Conservation (phyloP, 1,139 yeast species). For the Zygosaccharomyces pseudobailii region DNA sequence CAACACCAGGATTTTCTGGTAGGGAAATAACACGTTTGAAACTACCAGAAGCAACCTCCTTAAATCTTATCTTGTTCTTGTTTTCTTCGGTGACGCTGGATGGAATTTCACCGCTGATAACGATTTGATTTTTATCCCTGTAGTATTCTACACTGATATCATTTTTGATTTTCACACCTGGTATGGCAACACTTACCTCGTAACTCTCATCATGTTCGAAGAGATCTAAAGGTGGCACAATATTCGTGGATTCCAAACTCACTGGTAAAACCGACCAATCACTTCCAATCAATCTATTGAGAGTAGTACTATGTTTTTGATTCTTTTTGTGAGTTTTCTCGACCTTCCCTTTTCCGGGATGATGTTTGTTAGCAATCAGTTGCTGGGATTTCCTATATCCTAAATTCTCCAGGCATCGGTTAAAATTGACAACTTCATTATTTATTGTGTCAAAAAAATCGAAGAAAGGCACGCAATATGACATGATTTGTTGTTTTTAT, state of each 20-base stretch:
- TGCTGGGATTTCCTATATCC: conserved; percentile 18
- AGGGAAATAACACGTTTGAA: conserved; percentile 39
- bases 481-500: conserved; percentile 22
- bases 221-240: conserved; percentile 41
- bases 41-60: conserved; percentile 39
- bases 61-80: conserved; percentile 32
- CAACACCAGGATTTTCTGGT: conserved; percentile 37
- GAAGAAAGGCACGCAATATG: conserved; percentile 40
- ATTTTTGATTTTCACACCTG: conserved; percentile 40
- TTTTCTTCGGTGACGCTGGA: conserved; percentile 20
- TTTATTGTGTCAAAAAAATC: conserved; percentile 40
- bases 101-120: conserved; percentile 38
- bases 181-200: conserved; percentile 38
- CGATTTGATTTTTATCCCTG: conserved; percentile 37
- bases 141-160: conserved; percentile 39
- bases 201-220: conserved; percentile 38
- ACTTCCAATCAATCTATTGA: conserved; percentile 18
- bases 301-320: background rate
- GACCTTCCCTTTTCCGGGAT: background rate
- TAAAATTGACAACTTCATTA: conserved; percentile 39
- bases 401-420: conserved; percentile 29
- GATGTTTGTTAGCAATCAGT: conserved; percentile 3
- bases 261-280: conserved; percentile 21
- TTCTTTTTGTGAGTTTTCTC: background rate
- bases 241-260: conserved; percentile 15